Conservation (phyloP, 1,284 basidiomycete species). For the Cutaneotrichosporon sp. region DNA sequence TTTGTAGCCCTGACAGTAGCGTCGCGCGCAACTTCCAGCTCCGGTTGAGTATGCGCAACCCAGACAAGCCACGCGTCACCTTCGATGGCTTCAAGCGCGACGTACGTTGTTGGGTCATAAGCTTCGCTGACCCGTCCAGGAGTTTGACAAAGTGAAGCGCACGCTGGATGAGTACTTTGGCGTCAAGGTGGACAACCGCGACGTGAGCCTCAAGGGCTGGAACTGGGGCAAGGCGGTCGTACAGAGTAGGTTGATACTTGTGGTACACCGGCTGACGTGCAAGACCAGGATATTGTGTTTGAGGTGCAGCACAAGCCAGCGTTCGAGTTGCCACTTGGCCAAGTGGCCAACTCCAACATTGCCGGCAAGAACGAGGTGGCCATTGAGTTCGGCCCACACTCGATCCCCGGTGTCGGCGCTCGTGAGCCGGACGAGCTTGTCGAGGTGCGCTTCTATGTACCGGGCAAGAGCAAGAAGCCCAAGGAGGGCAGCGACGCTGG, state of each 20-base stretch:
- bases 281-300: slow-evolving; percentile 86
- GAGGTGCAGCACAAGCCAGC: slow-evolving; percentile 81
- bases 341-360: slow-evolving; percentile 96
- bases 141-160: slow-evolving; percentile 69
- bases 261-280: slow-evolving; percentile 8
- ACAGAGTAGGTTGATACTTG: slow-evolving; percentile 57
- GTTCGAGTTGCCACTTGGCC: slow-evolving; percentile 82
- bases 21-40: slow-evolving; percentile 91
- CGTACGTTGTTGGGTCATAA: slow-evolving; percentile 51
- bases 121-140: slow-evolving; percentile 54
- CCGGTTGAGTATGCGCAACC: slow-evolving; percentile 61
- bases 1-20: slow-evolving; percentile 42
- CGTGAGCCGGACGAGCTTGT: slow-evolving; percentile 73
- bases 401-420: slow-evolving; percentile 46
- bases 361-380: slow-evolving; percentile 96
- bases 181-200: slow-evolving; percentile 76
- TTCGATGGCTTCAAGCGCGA: slow-evolving; percentile 94
- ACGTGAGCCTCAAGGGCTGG: slow-evolving; percentile 90
- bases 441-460: slow-evolving; percentile 95
- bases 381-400: slow-evolving; percentile 71
- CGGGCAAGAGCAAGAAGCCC: slow-evolving; percentile 55
- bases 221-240: slow-evolving; percentile 98
- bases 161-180: slow-evolving; percentile 82
- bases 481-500: slow-evolving; percentile 65
- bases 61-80: slow-evolving; percentile 58